Conservation (phyloP, 371 early-diverging fungal genomes). For the Gilbertella persicaria region DNA sequence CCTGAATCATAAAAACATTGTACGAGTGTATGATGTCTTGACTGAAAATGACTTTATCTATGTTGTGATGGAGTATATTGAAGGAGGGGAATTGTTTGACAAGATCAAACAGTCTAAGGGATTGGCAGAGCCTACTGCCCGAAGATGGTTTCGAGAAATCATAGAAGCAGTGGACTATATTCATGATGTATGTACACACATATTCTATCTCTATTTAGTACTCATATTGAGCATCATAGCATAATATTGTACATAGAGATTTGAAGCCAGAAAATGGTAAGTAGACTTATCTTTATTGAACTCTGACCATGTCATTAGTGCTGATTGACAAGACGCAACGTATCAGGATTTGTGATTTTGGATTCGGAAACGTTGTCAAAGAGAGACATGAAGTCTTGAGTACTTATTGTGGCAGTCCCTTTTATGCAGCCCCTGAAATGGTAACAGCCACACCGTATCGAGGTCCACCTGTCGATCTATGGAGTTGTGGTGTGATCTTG, state of each 20-base stretch:
- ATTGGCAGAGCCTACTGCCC: conserved; percentile 83
- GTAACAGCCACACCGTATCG: conserved; percentile 71
- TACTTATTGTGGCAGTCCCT: conserved; percentile 95
- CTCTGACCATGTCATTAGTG: conserved; percentile 5
- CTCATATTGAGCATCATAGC: conserved; percentile 24
- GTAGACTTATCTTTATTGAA: conserved; percentile 8
- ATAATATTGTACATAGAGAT: conserved; percentile 86
- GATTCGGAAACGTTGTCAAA: conserved; percentile 81
- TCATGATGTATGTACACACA: conserved; percentile 56
- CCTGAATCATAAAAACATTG: conserved; percentile 84
- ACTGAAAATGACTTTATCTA: conserved; percentile 83
- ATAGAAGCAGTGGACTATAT: conserved; percentile 93
- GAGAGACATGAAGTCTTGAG: conserved; percentile 77
- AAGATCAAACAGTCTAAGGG: conserved; percentile 86
- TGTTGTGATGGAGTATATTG: conserved; percentile 94
- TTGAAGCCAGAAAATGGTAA: conserved; percentile 84
- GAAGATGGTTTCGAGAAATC: conserved; percentile 93
- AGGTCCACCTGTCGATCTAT: conserved; percentile 80
- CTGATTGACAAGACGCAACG: conserved; percentile 66
- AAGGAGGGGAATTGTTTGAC: conserved; percentile 97
- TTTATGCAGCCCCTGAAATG: conserved; percentile 90
- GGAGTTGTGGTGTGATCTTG: conserved; percentile 79
- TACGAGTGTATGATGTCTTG: conserved; percentile 86
- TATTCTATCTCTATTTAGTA: neutral
- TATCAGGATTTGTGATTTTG: conserved; percentile 91